Evolutionary conservation across 139 green algal genomes (phyloP).

Genomic region (Chlorokybus atmophyticus): DNA sequence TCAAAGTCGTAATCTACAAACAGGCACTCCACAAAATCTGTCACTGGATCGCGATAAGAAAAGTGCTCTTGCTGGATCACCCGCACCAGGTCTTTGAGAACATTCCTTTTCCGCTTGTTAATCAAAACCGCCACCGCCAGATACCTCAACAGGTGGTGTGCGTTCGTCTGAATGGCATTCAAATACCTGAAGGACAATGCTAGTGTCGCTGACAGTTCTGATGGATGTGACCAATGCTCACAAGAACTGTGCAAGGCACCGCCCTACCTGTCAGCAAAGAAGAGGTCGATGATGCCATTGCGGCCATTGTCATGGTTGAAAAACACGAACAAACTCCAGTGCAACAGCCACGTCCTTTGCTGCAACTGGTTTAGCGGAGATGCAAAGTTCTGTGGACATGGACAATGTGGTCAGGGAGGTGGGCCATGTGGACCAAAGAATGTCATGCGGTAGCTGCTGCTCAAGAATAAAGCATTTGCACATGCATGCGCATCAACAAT

Average conservation of each 20-base stretch:
- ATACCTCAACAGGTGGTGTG: constrained; percentile 87
- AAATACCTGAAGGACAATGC: constrained; percentile 44
- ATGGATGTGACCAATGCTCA: too few relatives aligned
- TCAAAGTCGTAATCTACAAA: constrained; percentile 96
- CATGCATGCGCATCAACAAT: too few relatives aligned
- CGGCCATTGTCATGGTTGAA: constrained; percentile 94
- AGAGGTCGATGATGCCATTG: constrained; percentile 89
- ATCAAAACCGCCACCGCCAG: constrained; percentile 77
- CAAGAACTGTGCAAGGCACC: background rate
- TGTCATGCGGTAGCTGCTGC: too few relatives aligned
- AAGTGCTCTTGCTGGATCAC: constrained; percentile 45
- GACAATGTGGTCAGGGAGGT: too few relatives aligned
- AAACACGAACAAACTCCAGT: constrained; percentile 96
- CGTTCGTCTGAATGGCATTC: constrained; percentile 69
- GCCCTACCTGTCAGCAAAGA: constrained; percentile 62
- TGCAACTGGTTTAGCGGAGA: constrained; percentile 75
- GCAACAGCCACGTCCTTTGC: constrained; percentile 94
- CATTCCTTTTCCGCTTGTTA: constrained; percentile 62
- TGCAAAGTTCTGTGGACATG: constrained; percentile 56
- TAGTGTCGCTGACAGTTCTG: too few relatives aligned
- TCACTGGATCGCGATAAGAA: constrained; percentile 57
- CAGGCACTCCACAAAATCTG: constrained; percentile 83
- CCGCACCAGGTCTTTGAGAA: constrained; percentile 77
- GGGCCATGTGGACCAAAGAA: too few relatives aligned
- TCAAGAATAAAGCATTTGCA: too few relatives aligned